These are phyloP conservation scores for Clonostachys chloroleuca DNA, from an alignment of 2,329 filamentous ascomycete species.

Conservation along the genomic window DNA sequence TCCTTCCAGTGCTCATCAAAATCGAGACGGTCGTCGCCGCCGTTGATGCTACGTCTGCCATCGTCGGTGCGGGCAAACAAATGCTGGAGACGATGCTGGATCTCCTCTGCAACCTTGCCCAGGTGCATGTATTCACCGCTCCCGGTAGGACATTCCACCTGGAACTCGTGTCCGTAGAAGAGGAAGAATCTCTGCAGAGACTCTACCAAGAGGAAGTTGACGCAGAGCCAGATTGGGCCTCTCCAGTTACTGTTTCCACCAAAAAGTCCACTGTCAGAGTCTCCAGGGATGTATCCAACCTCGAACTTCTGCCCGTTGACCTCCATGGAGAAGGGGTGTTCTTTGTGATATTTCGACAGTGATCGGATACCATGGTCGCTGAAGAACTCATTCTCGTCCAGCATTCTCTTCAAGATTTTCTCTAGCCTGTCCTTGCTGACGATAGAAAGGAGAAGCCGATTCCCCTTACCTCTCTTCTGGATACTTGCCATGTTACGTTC, in stretches of 20 bases:
- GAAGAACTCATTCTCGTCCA: constrained; percentile 91
- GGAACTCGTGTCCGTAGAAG: constrained; percentile 85
- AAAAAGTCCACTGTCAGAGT: constrained; percentile 92
- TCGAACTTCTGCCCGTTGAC: constrained; percentile 88
- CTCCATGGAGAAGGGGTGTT: constrained; percentile 90
- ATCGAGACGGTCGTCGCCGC: constrained; percentile 78
- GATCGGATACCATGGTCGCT: constrained; percentile 88
- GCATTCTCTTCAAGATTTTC: constrained; percentile 85
- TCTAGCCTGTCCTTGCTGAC: constrained; percentile 90
- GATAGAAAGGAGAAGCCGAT: constrained; percentile 81
- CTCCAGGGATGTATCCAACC: constrained; percentile 88
- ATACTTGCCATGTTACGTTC: constrained; percentile 95
- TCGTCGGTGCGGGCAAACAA: constrained; percentile 82
- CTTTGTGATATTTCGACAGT: constrained; percentile 84
- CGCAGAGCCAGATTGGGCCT: constrained; percentile 91
- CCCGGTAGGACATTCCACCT: constrained; percentile 90
- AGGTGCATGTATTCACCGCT: constrained; percentile 95
- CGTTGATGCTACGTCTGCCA: constrained; percentile 84
- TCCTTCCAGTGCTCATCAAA: constrained; percentile 90
- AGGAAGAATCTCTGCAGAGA: constrained; percentile 94
- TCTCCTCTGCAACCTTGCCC: constrained; percentile 88
- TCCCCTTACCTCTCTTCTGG: constrained; percentile 81
- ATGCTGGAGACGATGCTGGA: constrained; percentile 92
- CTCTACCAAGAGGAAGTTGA: constrained; percentile 93
- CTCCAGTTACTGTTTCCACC: constrained; percentile 98